Base-by-base conservation (phyloP, 2,329 filamentous ascomycete species). In the Ceratocystis variospora region DNA sequence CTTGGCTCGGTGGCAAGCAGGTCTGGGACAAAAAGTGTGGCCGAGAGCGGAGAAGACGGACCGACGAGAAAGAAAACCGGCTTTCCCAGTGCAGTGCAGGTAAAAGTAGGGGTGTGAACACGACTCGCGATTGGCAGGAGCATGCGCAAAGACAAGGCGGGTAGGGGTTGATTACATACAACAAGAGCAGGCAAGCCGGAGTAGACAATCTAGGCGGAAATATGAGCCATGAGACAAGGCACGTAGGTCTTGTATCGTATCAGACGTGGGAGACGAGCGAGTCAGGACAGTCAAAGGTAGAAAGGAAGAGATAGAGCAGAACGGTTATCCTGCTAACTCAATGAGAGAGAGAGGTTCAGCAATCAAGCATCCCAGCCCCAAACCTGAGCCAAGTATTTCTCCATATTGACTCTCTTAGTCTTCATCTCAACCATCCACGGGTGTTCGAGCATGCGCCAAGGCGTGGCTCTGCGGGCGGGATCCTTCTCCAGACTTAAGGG, bases 391-490 rank as follows among this genome's bases (percentile, higher is more conserved):
- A 99, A 82, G 76, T 96, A 99, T 72, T 91, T 89, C 70, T 85
- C 85, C 92, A 99, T 97, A 77, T 97, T 97, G 74, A 99, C 94
- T 71, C 94, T 90, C 80, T 96, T 97, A 65, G 85, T 82, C 72
- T 87, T 88, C 90, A 97, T 97, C 73, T 99, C 94, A 53, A 90
- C 80, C 87, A 99, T 96, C 94, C 94, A 99, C 1, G 94, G 94
- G 77, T 99, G 94, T 74, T 99, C 94, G 70, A 96, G 84, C 92
- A 99, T 99, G 72, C 93, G 89, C 94, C 94, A 99, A 12, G 94
- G 94, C 68, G 89, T 96, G 37, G 93, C 94, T 74, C 94, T 83
- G 72, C 92, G 85, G 67, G 82, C 83, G 22, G 90, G 87, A 71
- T 96, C 90, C 77, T 99, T 99, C 76, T 99, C 94, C 67, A 99